Evolutionary conservation across 345 rosid species (phyloP), one percentile per base, ranked within the genome.

Genomic region (Linum tenue): DNA sequence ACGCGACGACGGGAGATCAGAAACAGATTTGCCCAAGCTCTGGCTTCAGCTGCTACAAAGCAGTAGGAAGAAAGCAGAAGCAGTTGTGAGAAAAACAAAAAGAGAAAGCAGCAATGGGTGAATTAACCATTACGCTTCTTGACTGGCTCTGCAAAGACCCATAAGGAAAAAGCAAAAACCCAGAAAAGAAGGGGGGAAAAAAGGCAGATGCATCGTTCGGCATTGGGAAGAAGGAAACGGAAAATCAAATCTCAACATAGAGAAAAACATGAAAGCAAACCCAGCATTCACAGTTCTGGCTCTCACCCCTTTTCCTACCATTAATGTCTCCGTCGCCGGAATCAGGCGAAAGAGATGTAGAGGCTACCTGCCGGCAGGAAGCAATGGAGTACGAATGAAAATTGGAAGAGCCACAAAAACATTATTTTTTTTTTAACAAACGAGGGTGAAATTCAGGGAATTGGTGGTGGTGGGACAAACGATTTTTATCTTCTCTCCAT

Each of bases 51-150:
- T 82, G 71, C 75, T 64, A 71, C 64, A 59, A 64, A 51, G 64
- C 15, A 2, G 15, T 15, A 59, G 36, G 43, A 14, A 58, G 64
- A 42, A 55, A 39, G 35, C 65, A 76, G 73, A 64, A 77, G 42
- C 4, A 35, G 44, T 16, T 41, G 37, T 2, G 55, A 58, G 37
- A 7, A n/a, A 31, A 3, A 60, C 22, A 15, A 22, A 22, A 15
- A 73, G 50, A 42, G 35, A 48, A 44, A 11, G 7, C 37, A 63
- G 67, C 65, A 77, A 64, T 67, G 65, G 68, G 69, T 48, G 53
- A 76, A 81, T 81, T 78, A 73, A 63, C 67, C 57, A 69, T 72
- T 64, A 76, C 72, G 84, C 77, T 56, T 75, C 79, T 79, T 72
- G 68, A 40, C 72, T 70, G 53, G 64, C 82, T 74, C 85, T 82